Evolutionary conservation across 371 early-diverging fungal species (phyloP).

Genomic region (Mucor circinelloides): DNA sequence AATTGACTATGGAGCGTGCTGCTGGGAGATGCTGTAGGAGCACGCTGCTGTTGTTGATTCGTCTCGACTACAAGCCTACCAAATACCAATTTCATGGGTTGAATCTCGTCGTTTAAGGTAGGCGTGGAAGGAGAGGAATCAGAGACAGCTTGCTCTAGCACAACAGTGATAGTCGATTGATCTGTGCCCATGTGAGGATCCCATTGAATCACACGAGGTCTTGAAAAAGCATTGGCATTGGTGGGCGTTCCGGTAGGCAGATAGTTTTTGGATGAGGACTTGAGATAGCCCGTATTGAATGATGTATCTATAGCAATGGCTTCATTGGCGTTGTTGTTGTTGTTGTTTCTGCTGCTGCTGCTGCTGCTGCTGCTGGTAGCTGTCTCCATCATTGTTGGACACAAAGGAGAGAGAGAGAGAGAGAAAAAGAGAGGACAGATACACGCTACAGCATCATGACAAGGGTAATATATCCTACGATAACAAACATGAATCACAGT

Average conservation of each 20-base stretch:
- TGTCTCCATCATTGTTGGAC: background rate
- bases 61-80: conserved; percentile 22
- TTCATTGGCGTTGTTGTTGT: background rate
- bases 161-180: conserved; percentile 17
- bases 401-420: background rate
- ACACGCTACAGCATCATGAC: too few relatives aligned
- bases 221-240: background rate
- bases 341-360: background rate
- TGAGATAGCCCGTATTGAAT: conserved; percentile 5
- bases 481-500: too few relatives aligned
- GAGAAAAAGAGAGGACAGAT: background rate
- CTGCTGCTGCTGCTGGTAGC: background rate
- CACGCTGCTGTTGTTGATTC: conserved; percentile 20
- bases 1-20: background rate
- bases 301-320: background rate
- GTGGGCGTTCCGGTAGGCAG: background rate
- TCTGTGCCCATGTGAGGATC: conserved; percentile 27
- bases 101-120: background rate
- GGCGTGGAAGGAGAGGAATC: background rate
- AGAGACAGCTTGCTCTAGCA: conserved; percentile 13
- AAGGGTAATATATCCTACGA: too few relatives aligned
- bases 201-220: conserved; percentile 25
- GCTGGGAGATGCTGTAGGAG: conserved; percentile 11
- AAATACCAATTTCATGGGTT: conserved; percentile 20
- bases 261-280: conserved; percentile 2